These are phyloP conservation scores for Lactarius indigo DNA, from an alignment of 768 basidiomycete genomes.

Conservation along the genomic window DNA sequence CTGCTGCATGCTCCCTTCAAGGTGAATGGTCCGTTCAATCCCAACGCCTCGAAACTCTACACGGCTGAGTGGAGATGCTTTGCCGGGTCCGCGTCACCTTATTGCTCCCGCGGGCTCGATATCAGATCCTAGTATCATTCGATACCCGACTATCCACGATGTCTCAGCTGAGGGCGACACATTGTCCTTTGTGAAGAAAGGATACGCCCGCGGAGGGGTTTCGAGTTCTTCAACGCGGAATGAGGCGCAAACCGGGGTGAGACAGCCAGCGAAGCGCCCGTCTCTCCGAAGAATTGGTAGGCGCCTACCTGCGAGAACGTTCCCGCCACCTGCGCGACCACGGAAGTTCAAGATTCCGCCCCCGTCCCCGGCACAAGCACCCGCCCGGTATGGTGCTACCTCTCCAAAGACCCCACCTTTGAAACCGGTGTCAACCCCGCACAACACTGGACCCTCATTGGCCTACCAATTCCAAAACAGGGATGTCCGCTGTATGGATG, in stretches of 20 bases:
- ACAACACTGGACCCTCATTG: neutral
- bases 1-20: too few species aligned
- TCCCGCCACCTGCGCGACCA: neutral
- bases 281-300: constrained; percentile 10
- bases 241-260: neutral
- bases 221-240: neutral
- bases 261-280: constrained; percentile 6
- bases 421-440: neutral
- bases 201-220: neutral
- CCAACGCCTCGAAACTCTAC: neutral
- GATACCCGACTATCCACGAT: neutral
- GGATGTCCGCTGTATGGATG: neutral
- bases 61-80: neutral
- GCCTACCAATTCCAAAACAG: too few species aligned
- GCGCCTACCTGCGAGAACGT: neutral
- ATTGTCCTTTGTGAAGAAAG: neutral
- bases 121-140: neutral
- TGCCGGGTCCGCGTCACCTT: constrained; percentile 1
- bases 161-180: neutral
- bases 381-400: neutral
- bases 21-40: neutral
- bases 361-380: neutral
- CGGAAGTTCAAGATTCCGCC: neutral
- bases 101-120: constrained; percentile 1
- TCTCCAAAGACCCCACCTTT: neutral